Conservation (phyloP, 352 stramenopile genomes). For the Globisporangium irregulare region DNA sequence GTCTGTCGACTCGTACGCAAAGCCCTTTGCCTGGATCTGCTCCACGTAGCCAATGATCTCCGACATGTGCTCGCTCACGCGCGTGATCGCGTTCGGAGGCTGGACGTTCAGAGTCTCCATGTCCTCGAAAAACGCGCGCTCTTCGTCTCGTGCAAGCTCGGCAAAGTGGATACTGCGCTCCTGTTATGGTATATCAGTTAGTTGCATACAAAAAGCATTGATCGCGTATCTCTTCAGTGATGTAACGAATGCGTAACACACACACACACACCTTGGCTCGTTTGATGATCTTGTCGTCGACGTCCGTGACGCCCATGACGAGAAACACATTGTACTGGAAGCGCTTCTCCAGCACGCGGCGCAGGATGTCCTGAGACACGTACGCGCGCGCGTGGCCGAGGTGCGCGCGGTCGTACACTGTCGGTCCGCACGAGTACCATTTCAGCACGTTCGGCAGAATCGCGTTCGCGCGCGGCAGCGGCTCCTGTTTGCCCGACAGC, state of each 20-base stretch:
- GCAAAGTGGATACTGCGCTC: constrained; percentile 45
- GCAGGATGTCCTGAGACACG: constrained; percentile 92
- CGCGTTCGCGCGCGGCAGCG: constrained; percentile 38
- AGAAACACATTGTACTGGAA: constrained; percentile 94
- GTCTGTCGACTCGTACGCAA: constrained; percentile 93
- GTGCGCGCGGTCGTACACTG: constrained; percentile 98
- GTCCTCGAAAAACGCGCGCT: constrained; percentile 68
- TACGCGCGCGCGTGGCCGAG: constrained; percentile 97
- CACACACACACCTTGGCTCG: constrained; percentile 22
- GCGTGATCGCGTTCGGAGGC: constrained; percentile 54
- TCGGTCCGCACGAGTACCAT: constrained; percentile 99
- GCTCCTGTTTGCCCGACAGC: constrained; percentile 36
- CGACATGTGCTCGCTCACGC: constrained; percentile 95
- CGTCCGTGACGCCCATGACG: constrained; percentile 96
- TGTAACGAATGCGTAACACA: neutral
- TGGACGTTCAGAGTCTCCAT: constrained; percentile 61
- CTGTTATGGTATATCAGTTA: neutral
- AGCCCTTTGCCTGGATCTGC: constrained; percentile 90
- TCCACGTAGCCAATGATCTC: constrained; percentile 95
- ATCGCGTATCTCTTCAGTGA: neutral
- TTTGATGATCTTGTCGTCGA: constrained; percentile 98
- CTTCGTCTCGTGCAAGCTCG: constrained; percentile 48
- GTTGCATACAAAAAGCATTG: neutral
- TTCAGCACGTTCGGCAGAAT: constrained; percentile 50
- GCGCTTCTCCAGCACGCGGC: constrained; percentile 80